phyloP scores from a whole-genome alignment of 352 stramenopile genomes.

The Phytophthora chlamydospora region DNA sequence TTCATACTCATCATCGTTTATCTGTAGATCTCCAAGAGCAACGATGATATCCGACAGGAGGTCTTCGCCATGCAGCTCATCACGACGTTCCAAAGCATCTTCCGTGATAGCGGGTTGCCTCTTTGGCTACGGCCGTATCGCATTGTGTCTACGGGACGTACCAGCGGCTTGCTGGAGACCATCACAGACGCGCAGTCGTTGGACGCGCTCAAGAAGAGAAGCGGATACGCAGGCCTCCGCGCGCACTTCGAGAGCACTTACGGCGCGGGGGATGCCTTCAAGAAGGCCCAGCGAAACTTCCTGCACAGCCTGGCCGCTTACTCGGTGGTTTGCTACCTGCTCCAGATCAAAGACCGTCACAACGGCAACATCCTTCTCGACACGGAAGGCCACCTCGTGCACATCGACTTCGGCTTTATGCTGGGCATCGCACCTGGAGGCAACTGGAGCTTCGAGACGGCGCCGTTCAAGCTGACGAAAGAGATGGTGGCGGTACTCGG shows the following conservation, averaged over 20 bases:
- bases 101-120: conserved; percentile 88
- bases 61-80: conserved; percentile 97
- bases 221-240: conserved; percentile 76
- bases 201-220: conserved; percentile 94
- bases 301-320: conserved; percentile 75
- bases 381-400: conserved; percentile 87
- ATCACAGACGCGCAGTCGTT: conserved; percentile 96
- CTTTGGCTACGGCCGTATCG: conserved; percentile 95
- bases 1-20: too few species aligned
- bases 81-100: conserved; percentile 92
- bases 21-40: conserved; percentile 94
- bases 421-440: conserved; percentile 94
- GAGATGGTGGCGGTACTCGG: conserved; percentile 95
- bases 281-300: conserved; percentile 64
- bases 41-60: conserved; percentile 97
- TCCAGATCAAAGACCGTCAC: conserved; percentile 95
- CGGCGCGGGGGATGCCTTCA: conserved; percentile 57
- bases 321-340: conserved; percentile 84
- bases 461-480: conserved; percentile 96
- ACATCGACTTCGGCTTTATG: conserved; percentile 98
- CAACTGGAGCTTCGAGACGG: conserved; percentile 92
- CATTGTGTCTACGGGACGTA: conserved; percentile 93
- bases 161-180: conserved; percentile 94
- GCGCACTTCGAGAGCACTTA: conserved; percentile 95
- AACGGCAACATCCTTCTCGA: conserved; percentile 98